phyloP scores from a whole-genome alignment of 306 rosid genomes.

The Biancaea sappan region DNA sequence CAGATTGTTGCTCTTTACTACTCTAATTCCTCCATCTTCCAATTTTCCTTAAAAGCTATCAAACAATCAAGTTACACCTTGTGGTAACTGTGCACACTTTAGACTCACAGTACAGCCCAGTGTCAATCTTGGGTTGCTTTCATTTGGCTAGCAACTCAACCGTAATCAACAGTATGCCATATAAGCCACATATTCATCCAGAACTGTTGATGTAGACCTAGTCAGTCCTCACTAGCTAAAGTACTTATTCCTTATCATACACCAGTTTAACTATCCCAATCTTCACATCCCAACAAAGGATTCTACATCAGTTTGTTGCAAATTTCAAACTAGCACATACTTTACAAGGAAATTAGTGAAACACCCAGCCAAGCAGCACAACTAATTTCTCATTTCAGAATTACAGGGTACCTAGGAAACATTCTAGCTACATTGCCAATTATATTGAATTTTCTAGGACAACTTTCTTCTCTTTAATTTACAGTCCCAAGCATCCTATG shows the following conservation, averaged over 20 bases:
- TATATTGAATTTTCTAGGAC: not conserved
- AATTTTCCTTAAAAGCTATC: not conserved
- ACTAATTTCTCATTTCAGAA: constrained; percentile 5
- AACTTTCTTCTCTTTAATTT: not conserved
- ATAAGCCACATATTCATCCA: not conserved
- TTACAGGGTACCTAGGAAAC: not conserved
- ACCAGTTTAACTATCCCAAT: not conserved
- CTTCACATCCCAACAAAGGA: constrained; percentile 1
- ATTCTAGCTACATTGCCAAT: not conserved
- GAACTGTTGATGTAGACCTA: not conserved
- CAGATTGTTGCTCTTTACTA: not conserved
- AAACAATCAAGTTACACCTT: not conserved
- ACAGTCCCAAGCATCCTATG: not conserved
- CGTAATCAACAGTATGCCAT: not conserved
- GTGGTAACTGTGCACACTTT: not conserved
- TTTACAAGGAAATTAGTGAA: not conserved
- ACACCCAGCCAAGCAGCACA: constrained; percentile 15
- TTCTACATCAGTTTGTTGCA: constrained; percentile 1
- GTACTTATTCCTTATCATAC: not conserved
- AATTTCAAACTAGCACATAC: too few species aligned
- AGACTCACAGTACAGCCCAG: constrained; percentile 8
- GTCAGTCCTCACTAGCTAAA: not conserved
- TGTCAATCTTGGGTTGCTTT: not conserved
- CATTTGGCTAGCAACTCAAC: constrained; percentile 1
- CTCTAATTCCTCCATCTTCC: not conserved